phyloP scores from a whole-genome alignment of 768 basidiomycete species.

The Suillus hirtellus region DNA sequence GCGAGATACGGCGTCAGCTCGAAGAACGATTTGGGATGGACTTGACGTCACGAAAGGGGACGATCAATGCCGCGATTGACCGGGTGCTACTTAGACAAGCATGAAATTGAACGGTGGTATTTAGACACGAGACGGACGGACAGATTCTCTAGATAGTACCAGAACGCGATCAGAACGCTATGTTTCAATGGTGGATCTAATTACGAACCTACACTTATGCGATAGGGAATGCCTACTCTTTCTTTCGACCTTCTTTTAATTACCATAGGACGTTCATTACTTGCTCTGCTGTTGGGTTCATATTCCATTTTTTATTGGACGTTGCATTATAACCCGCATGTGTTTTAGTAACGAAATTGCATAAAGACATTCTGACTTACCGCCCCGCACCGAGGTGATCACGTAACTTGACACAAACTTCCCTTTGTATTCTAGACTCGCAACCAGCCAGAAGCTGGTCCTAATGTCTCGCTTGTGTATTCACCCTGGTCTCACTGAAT shows the following conservation, averaged over 20 bases:
- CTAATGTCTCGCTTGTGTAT: no score
- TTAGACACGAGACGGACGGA: constrained; percentile 7
- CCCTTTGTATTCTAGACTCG: no score
- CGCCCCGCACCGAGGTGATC: no score
- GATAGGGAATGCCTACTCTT: constrained; percentile 3
- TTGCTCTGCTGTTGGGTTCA: constrained; percentile 8
- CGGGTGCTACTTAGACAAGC: constrained; percentile 59
- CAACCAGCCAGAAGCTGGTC: no score
- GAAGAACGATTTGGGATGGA: constrained; percentile 83
- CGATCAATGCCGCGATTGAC: constrained; percentile 81
- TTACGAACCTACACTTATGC: constrained; percentile 7
- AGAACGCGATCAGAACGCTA: constrained; percentile 8
- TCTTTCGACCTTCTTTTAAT: neutral
- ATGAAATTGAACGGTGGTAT: constrained; percentile 4
- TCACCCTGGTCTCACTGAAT: no score
- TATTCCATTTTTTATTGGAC: constrained; percentile 11
- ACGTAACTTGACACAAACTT: no score
- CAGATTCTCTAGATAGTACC: constrained; percentile 1
- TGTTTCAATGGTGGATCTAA: constrained; percentile 13
- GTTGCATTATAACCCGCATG: constrained; percentile 8
- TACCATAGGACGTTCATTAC: constrained; percentile 11
- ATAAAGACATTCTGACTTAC: neutral
- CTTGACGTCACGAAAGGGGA: constrained; percentile 65
- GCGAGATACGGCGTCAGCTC: constrained; percentile 80
- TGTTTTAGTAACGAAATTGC: constrained; percentile 11